Conservation (phyloP, 139 green algal genomes). For the Mychonastes homosphaera region DNA sequence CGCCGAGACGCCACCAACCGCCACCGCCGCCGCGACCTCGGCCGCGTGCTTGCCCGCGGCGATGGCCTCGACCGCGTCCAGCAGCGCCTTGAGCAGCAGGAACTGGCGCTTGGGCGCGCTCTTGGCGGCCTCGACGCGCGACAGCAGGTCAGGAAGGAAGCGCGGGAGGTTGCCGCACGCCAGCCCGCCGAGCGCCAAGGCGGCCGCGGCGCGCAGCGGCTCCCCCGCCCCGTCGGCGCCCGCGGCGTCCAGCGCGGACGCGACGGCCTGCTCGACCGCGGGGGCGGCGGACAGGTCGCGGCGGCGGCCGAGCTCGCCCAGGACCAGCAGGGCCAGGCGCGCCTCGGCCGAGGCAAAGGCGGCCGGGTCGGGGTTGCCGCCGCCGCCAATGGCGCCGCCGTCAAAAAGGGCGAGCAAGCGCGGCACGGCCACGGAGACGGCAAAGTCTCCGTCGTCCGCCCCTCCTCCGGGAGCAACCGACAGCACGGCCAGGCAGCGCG, state of each 20-base stretch:
- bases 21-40: not conserved
- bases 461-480: conserved; percentile 29
- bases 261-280: conserved; percentile 22
- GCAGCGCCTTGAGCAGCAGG: conserved; percentile 56
- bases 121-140: conserved; percentile 30
- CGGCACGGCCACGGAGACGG: too few species aligned
- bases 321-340: conserved; percentile 69
- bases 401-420: too few species aligned
- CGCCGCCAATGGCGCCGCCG: too few species aligned
- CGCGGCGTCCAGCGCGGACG: conserved; percentile 18
- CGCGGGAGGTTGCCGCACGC: conserved; percentile 52
- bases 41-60: not conserved
- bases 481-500: conserved; percentile 70
- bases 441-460: conserved; percentile 1
- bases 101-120: conserved; percentile 48
- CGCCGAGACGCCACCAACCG: not conserved
- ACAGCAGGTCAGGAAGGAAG: conserved; percentile 70
- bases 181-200: conserved; percentile 64
- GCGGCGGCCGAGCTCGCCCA: conserved; percentile 74
- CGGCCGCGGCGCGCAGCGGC: conserved; percentile 70
- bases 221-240: conserved; percentile 69
- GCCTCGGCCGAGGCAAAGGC: conserved; percentile 12
- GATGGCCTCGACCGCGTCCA: conserved; percentile 55
- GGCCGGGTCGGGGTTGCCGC: too few species aligned
- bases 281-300: conserved; percentile 47